A percentile compares a stretch with the other conserved stretches of the same genome.
Evolutionary conservation across 2,329 filamentous ascomycete species (phyloP).

Genomic region (Microthyrium microscopicum): DNA sequence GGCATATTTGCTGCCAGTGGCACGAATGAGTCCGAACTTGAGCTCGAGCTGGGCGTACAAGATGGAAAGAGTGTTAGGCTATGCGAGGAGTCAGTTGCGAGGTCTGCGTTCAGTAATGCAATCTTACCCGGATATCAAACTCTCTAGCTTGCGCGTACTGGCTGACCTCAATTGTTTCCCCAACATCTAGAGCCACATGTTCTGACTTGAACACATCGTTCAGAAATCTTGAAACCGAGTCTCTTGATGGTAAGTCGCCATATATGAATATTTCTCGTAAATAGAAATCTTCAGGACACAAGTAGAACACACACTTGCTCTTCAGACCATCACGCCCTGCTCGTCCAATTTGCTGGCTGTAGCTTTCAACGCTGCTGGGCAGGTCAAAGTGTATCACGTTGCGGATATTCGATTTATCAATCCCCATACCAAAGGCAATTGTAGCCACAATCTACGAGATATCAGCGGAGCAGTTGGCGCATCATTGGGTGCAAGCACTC

Average conservation of each 20-base stretch:
- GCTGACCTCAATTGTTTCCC: conserved; percentile 30
- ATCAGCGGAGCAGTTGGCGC: conserved; percentile 57
- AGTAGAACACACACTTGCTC: conserved; percentile 68
- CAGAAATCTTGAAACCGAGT: conserved; percentile 32
- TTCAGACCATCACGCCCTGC: conserved; percentile 82
- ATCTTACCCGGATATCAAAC: conserved; percentile 34
- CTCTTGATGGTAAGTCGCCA: conserved; percentile 39
- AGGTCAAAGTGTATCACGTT: conserved; percentile 93
- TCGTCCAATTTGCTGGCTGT: conserved; percentile 87
- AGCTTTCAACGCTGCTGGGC: conserved; percentile 87
- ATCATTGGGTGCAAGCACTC: no score
- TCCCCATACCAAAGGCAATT: conserved; percentile 94
- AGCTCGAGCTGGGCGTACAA: conserved; percentile 46
- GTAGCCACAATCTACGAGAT: conserved; percentile 84
- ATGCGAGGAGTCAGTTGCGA: neutral
- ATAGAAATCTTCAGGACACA: conserved; percentile 34
- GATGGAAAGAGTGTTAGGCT: conserved; percentile 29
- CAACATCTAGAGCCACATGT: conserved; percentile 17
- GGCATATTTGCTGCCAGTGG: conserved; percentile 39
- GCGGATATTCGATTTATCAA: conserved; percentile 85
- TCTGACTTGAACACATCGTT: conserved; percentile 31
- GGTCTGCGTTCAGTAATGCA: conserved; percentile 11
- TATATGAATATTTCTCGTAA: conserved; percentile 42
- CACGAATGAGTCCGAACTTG: conserved; percentile 38
- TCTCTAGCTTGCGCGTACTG: conserved; percentile 29